Evolutionary conservation across 768 basidiomycete species (phyloP).

Genomic region (Tephrocybe sp.): DNA sequence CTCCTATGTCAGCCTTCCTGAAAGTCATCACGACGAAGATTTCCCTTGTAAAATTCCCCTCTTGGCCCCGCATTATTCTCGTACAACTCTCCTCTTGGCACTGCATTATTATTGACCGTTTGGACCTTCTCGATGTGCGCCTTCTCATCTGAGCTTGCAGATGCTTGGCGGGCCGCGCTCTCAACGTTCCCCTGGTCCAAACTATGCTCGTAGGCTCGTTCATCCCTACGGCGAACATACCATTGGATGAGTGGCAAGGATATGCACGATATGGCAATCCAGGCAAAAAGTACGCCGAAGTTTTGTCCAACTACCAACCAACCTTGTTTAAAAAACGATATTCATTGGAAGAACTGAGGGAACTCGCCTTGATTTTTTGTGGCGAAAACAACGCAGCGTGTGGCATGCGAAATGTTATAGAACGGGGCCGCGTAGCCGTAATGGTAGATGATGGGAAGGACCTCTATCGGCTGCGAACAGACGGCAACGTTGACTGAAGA

Average conservation of each 20-base stretch:
- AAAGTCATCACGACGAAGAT: too few species aligned
- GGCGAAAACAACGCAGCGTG: conserved; percentile 61
- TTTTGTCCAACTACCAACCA: conserved; percentile 54
- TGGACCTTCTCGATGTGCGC: neutral
- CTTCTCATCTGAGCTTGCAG: neutral
- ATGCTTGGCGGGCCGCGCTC: neutral
- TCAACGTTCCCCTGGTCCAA: neutral
- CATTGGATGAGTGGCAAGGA: conserved; percentile 52
- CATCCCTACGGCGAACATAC: conserved; percentile 24
- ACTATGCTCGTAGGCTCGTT: neutral
- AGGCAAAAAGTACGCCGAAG: conserved; percentile 56
- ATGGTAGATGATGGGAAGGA: conserved; percentile 54
- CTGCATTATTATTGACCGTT: too few species aligned
- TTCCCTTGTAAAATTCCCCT: too few species aligned
- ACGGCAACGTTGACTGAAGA: conserved; percentile 59
- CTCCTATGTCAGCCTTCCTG: too few species aligned
- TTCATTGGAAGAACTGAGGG: too few species aligned
- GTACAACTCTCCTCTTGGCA: too few species aligned
- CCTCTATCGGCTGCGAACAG: conserved; percentile 53
- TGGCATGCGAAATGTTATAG: conserved; percentile 63
- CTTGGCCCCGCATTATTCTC: too few species aligned
- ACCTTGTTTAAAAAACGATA: neutral
- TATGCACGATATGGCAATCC: conserved; percentile 53
- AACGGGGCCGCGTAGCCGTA: conserved; percentile 74
- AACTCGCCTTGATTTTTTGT: conserved; percentile 41